These are phyloP conservation scores for Fusarium neocosmosporiellum DNA, from an alignment of 2,329 filamentous ascomycete genomes.

Conservation along the genomic window DNA sequence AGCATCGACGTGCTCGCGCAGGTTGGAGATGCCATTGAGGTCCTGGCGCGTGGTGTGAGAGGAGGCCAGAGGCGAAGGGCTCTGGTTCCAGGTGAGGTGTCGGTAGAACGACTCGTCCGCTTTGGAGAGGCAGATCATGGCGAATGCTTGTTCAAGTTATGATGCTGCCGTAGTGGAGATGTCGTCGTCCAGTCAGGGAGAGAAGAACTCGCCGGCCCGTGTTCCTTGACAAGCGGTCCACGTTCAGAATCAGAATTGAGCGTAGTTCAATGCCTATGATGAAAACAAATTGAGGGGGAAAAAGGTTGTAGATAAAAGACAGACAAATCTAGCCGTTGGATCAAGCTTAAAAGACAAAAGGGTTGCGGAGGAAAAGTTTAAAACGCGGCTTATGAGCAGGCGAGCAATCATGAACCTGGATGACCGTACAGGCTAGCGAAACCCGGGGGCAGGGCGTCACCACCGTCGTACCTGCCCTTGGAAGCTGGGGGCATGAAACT, in stretches of 20 bases:
- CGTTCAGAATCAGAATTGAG: constrained; percentile 1
- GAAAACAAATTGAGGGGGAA: not conserved
- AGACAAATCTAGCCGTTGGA: not conserved
- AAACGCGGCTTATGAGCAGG: not conserved
- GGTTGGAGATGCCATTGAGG: constrained; percentile 65
- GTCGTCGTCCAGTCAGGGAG: constrained; percentile 11
- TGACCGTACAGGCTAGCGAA: constrained; percentile 9
- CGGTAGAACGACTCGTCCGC: constrained; percentile 61
- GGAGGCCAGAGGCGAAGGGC: constrained; percentile 59
- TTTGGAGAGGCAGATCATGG: constrained; percentile 65
- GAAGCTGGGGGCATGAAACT: constrained; percentile 35
- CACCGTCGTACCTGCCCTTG: constrained; percentile 10
- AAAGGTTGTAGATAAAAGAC: not conserved
- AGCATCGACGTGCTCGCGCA: constrained; percentile 56
- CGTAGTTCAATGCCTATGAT: not conserved
- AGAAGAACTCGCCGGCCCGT: not conserved
- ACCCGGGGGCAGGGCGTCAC: constrained; percentile 14
- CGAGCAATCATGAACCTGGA: constrained; percentile 6
- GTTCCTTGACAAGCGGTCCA: not conserved
- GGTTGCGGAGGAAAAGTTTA: constrained; percentile 34
- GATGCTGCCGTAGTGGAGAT: not conserved
- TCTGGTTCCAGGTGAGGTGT: constrained; percentile 66
- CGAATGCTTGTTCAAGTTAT: not conserved
- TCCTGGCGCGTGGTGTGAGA: constrained; percentile 65
- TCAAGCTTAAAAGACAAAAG: constrained; percentile 10